phyloP scores from a whole-genome alignment of 495 filamentous ascomycete species.

The Monascus purpureus region DNA sequence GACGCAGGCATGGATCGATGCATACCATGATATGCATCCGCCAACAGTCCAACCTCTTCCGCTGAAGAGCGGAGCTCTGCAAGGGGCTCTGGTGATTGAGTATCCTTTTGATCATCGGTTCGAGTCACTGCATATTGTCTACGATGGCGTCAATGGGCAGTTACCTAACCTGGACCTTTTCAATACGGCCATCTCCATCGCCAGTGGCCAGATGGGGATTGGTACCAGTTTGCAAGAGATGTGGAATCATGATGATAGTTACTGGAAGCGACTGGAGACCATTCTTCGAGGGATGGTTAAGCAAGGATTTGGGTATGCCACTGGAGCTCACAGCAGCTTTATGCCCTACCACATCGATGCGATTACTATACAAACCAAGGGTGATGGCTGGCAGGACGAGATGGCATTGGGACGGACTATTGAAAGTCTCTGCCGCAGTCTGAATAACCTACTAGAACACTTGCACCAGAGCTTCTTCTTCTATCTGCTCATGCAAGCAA shows the following conservation, averaged over 20 bases:
- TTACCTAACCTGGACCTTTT: constrained; percentile 90
- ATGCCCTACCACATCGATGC: constrained; percentile 98
- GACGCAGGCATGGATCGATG: constrained; percentile 93
- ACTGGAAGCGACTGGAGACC: constrained; percentile 68
- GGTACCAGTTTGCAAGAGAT: constrained; percentile 70
- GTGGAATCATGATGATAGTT: constrained; percentile 70
- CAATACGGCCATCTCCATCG: constrained; percentile 83
- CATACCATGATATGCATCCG: constrained; percentile 83
- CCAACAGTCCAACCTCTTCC: constrained; percentile 59
- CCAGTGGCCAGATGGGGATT: constrained; percentile 86
- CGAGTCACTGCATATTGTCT: constrained; percentile 75
- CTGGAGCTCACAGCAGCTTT: constrained; percentile 84
- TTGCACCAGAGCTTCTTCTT: constrained; percentile 99
- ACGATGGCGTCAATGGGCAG: constrained; percentile 94
- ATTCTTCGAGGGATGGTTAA: constrained; percentile 90
- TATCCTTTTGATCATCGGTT: constrained; percentile 76
- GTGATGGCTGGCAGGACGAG: constrained; percentile 91
- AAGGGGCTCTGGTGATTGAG: constrained; percentile 88
- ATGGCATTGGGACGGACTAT: constrained; percentile 85
- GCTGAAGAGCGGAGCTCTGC: constrained; percentile 81
- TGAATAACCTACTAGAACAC: constrained; percentile 95
- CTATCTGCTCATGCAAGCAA: constrained; percentile 79
- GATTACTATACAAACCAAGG: constrained; percentile 78
- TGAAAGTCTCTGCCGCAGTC: constrained; percentile 75
- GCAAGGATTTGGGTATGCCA: constrained; percentile 79